Conservation (phyloP, 73 alveolate genomes). For the Symbiodinium pilosum region DNA sequence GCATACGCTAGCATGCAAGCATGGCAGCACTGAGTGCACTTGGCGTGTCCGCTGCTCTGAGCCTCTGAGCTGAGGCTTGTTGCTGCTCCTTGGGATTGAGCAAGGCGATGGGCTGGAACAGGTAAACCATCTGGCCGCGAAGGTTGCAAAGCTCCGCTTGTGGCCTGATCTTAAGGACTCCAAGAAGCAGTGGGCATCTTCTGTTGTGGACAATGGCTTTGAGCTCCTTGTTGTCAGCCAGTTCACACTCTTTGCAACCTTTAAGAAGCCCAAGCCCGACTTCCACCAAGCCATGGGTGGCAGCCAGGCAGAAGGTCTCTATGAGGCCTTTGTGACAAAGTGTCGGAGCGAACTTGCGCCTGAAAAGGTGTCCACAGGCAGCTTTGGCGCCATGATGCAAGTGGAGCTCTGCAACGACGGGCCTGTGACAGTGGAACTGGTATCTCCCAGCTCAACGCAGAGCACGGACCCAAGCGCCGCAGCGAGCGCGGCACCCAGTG, state of each 20-base stretch:
- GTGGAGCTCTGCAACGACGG: conserved; percentile 79
- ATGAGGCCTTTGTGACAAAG: conserved; percentile 33
- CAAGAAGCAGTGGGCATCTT: conserved; percentile 83
- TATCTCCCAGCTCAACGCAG: not conserved
- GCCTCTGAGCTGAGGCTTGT: not conserved
- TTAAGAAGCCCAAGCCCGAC: conserved; percentile 91
- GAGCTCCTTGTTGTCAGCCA: conserved; percentile 53
- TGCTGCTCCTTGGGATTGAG: not conserved
- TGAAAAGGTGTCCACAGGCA: conserved; percentile 25
- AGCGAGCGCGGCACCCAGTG: not conserved
- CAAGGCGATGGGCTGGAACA: conserved; percentile 58
- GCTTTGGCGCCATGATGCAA: conserved; percentile 86
- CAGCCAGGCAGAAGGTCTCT: conserved; percentile 18
- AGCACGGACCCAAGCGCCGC: not conserved
- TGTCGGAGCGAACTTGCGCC: conserved; percentile 13
- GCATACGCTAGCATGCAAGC: not conserved
- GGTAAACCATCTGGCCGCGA: conserved; percentile 69
- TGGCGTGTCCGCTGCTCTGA: not conserved
- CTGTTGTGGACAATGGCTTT: conserved; percentile 74
- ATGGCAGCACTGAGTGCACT: not conserved
- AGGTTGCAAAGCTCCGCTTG: conserved; percentile 44
- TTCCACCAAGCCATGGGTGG: conserved; percentile 94
- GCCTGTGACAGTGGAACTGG: conserved; percentile 77
- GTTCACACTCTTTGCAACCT: conserved; percentile 83
- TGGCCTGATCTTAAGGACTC: conserved; percentile 91